Evolutionary conservation across 441 rosid genomes (phyloP), one percentile per base, ranked within the genome.

Genomic region (Francoa sonchifolia): DNA sequence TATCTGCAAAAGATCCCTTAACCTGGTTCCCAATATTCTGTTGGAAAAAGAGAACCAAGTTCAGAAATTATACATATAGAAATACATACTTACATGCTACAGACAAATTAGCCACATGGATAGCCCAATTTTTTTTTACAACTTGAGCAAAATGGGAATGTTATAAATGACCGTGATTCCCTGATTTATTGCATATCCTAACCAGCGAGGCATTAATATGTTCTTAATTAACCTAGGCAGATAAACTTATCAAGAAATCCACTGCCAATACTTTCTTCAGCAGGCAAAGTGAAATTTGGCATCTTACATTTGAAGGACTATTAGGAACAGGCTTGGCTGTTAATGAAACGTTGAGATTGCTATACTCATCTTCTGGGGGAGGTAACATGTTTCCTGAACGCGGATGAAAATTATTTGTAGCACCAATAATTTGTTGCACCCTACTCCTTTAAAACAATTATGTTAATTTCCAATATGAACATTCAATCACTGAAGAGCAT

Each of bases 361-460:
- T 8, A 42, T 46, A 57, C 29, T 62, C 67, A 58, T 62, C 71
- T 14, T 56, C 45, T 31, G 85, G 78, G 34, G 85, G 71, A 48
- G 81, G 78, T 47, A 73, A 48, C 49, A 64, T 44, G 61, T 35
- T 65, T 36, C 85, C 81, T 5, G 76, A 48, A 30, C 62, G 71
- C 28, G 55, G 49, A 29, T 63, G 76, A 48, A 34, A 29, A 32
- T 57, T 61, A 37, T 48, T 59, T 40, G 68, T 41, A 39, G 65
- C 56, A 42, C 71, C 74, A 31, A 69, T 65, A 46, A 65, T 58
- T 60, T 77, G 85, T 39, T 68, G 72, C 43, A 73, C 76, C 55
- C 68, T 71, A 52, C 55, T 66, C 80, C 77, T 71, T 57, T 58
- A 58, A 36, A 59, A 57, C 45, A 51, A 44, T 27, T 20, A 56